These are phyloP conservation scores for Mycosarcoma maydis DNA, from an alignment of 1,284 basidiomycete species.

Conservation along the genomic window DNA sequence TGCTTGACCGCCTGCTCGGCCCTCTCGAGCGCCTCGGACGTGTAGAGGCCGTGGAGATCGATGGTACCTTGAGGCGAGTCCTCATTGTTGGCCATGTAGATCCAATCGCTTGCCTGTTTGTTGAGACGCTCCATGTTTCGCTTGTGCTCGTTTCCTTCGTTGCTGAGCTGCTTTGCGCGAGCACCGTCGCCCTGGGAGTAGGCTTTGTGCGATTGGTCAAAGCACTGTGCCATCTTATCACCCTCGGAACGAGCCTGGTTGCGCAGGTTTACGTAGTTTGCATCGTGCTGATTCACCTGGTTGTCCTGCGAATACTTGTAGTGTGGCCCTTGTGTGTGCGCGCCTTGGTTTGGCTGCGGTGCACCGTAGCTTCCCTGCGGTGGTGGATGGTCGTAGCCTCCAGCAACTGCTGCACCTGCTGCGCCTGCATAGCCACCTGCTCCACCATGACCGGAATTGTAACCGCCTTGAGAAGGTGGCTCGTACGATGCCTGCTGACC, in stretches of 20 bases:
- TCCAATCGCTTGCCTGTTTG: constrained; percentile 86
- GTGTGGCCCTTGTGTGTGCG: constrained; percentile 42
- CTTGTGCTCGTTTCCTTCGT: constrained; percentile 84
- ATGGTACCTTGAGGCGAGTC: constrained; percentile 56
- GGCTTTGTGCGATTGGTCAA: constrained; percentile 69
- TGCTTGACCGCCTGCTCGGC: constrained; percentile 73
- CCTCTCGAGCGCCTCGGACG: constrained; percentile 76
- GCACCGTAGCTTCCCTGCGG: constrained; percentile 51
- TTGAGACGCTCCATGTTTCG: constrained; percentile 82
- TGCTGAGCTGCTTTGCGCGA: constrained; percentile 82
- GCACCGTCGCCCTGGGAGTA: constrained; percentile 79
- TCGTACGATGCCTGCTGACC: constrained; percentile 19
- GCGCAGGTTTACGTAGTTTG: constrained; percentile 60
- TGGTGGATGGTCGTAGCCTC: constrained; percentile 40
- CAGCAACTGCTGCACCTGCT: constrained; percentile 8
- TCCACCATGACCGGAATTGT: constrained; percentile 1
- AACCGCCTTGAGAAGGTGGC: constrained; percentile 12
- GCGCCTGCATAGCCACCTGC: constrained; percentile 30
- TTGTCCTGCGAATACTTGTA: constrained; percentile 55
- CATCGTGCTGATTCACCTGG: constrained; percentile 64
- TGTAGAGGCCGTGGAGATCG: constrained; percentile 88
- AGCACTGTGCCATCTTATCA: constrained; percentile 62
- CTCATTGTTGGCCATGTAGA: constrained; percentile 72
- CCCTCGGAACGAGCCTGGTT: constrained; percentile 61
- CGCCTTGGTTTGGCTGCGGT: constrained; percentile 33